These are phyloP conservation scores for Hypoxylon rickii DNA, from an alignment of 495 filamentous ascomycete species.

Conservation along the genomic window DNA sequence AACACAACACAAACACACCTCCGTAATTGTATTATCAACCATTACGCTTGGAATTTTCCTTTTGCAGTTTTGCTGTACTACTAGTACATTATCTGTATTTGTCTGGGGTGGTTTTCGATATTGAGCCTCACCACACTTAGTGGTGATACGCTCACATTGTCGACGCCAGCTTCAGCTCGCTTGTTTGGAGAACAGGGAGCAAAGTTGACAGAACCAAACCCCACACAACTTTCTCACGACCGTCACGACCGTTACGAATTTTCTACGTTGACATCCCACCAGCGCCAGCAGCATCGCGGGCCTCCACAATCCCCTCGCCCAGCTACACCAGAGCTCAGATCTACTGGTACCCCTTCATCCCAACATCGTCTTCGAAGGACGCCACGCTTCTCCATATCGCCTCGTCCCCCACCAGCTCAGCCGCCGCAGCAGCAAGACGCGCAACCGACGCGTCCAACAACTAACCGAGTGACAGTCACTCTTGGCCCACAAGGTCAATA, in stretches of 20 bases:
- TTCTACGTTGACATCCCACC: conserved; percentile 35
- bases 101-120: background rate
- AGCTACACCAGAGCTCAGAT: conserved; percentile 33
- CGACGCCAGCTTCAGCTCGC: conserved; percentile 41
- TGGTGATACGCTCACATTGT: conserved; percentile 55
- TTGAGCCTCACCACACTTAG: conserved; percentile 27
- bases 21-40: conserved; percentile 4
- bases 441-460: conserved; percentile 41
- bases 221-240: conserved; percentile 42
- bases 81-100: conserved; percentile 10
- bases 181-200: conserved; percentile 45
- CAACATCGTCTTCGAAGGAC: conserved; percentile 51
- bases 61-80: conserved; percentile 4
- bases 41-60: conserved; percentile 2
- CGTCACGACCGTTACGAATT: conserved; percentile 49
- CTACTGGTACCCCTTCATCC: conserved; percentile 48
- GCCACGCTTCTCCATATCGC: conserved; percentile 49
- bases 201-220: conserved; percentile 46
- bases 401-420: conserved; percentile 35
- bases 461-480: conserved; percentile 38
- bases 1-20: background rate
- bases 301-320: conserved; percentile 37
- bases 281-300: conserved; percentile 53
- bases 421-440: conserved; percentile 28
- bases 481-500: conserved; percentile 37